These are phyloP conservation scores for Talaromyces sp. DNA, from an alignment of 2,329 filamentous ascomycete species.

Conservation along the genomic window DNA sequence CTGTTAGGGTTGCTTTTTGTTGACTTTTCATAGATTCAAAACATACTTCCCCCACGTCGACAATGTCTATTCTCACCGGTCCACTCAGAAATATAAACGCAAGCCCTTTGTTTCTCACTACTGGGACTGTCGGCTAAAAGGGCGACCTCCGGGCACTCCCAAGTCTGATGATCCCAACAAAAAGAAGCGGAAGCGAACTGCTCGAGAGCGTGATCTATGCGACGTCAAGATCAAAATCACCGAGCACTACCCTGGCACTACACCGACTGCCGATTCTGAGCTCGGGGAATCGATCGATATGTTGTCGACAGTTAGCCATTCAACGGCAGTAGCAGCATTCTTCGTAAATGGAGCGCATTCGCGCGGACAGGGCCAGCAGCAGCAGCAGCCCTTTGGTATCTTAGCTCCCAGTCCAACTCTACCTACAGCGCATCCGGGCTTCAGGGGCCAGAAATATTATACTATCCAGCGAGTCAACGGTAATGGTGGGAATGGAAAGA, in stretches of 20 bases:
- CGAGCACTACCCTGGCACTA: conserved; percentile 62
- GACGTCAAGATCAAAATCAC: conserved; percentile 85
- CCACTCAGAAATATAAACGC: conserved; percentile 74
- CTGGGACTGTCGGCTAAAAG: conserved; percentile 79
- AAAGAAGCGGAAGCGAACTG: conserved; percentile 73
- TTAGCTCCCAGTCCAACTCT: conserved; percentile 37
- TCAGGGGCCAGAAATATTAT: conserved; percentile 57
- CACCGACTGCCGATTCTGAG: conserved; percentile 12
- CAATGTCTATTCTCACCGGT: conserved; percentile 80
- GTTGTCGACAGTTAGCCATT: neutral
- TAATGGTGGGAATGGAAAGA: conserved; percentile 68
- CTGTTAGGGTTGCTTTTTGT: neutral
- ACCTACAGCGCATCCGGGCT: conserved; percentile 44
- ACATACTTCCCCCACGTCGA: conserved; percentile 80
- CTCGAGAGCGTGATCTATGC: conserved; percentile 73
- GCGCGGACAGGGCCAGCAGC: conserved; percentile 17
- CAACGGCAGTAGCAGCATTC: conserved; percentile 11
- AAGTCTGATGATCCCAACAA: conserved; percentile 76
- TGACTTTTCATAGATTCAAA: conserved; percentile 54
- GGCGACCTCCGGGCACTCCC: conserved; percentile 70
- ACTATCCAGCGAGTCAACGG: conserved; percentile 75
- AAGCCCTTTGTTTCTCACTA: conserved; percentile 81
- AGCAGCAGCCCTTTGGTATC: conserved; percentile 37
- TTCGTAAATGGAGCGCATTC: conserved; percentile 15
- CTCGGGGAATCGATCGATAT: conserved; percentile 18